A percentile compares a stretch with the other conserved stretches of the same genome.
phyloP scores from a whole-genome alignment of 257 asterid genomes.

The Jacaranda mimosifolia region DNA sequence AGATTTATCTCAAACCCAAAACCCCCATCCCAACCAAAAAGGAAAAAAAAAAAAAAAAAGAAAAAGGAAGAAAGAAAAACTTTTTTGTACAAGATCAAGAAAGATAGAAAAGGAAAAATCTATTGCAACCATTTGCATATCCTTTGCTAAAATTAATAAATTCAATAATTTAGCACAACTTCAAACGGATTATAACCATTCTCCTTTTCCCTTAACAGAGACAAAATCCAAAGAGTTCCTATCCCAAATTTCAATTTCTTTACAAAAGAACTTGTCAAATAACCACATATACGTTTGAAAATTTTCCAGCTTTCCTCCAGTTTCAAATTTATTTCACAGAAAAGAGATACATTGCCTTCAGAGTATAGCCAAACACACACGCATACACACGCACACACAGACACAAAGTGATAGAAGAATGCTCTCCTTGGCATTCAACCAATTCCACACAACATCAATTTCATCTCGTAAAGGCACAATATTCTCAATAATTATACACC shows the following conservation, averaged over 20 bases:
- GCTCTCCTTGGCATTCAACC: background rate
- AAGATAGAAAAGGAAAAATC: background rate
- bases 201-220: background rate
- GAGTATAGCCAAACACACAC: background rate
- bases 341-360: background rate
- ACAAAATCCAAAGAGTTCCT: background rate
- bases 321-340: slow-evolving; percentile 4
- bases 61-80: too few relatives aligned
- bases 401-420: background rate
- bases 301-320: background rate
- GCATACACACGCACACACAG: background rate
- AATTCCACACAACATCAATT: background rate
- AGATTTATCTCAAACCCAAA: background rate
- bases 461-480: background rate
- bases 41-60: background rate
- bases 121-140: background rate
- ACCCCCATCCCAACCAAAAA: background rate
- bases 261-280: too few relatives aligned
- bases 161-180: background rate
- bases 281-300: background rate
- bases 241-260: background rate
- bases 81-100: background rate
- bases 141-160: background rate
- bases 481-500: background rate
- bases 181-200: background rate